phyloP scores from a whole-genome alignment of 768 basidiomycete genomes.

The Suillus luteus region DNA sequence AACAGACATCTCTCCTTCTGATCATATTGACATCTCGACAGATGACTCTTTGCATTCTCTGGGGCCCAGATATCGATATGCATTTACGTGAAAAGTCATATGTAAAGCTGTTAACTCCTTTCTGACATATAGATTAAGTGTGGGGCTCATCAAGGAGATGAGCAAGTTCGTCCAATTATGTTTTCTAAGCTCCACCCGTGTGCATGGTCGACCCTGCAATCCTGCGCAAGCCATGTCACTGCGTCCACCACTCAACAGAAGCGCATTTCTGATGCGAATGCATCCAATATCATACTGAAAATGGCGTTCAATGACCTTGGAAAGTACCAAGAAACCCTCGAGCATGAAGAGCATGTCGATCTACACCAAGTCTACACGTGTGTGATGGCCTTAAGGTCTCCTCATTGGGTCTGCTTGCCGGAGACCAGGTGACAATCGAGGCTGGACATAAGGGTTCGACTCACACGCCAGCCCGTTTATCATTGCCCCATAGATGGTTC shows the following conservation, averaged over 20 bases:
- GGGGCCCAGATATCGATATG: not conserved
- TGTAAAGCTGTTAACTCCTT: not conserved
- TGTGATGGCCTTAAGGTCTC: not conserved
- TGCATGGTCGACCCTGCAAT: not conserved
- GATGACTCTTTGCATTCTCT: not conserved
- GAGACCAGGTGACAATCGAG: too few species aligned
- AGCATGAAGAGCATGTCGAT: not conserved
- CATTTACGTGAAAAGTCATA: not conserved
- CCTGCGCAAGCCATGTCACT: not conserved
- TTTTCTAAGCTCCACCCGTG: not conserved
- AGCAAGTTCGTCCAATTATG: not conserved
- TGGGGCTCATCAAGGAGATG: not conserved
- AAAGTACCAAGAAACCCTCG: not conserved
- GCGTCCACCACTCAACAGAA: not conserved
- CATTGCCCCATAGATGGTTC: too few species aligned
- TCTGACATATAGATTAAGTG: too few species aligned
- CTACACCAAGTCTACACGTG: not conserved
- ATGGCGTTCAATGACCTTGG: not conserved
- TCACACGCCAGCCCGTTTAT: too few species aligned
- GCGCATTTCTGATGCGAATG: not conserved
- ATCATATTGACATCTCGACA: not conserved
- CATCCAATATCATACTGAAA: not conserved
- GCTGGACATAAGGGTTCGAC: too few species aligned
- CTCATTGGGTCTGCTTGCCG: not conserved
- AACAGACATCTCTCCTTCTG: not conserved